These are phyloP conservation scores for Linderina pennispora DNA, from an alignment of 192 early-diverging fungal genomes.

Conservation along the genomic window DNA sequence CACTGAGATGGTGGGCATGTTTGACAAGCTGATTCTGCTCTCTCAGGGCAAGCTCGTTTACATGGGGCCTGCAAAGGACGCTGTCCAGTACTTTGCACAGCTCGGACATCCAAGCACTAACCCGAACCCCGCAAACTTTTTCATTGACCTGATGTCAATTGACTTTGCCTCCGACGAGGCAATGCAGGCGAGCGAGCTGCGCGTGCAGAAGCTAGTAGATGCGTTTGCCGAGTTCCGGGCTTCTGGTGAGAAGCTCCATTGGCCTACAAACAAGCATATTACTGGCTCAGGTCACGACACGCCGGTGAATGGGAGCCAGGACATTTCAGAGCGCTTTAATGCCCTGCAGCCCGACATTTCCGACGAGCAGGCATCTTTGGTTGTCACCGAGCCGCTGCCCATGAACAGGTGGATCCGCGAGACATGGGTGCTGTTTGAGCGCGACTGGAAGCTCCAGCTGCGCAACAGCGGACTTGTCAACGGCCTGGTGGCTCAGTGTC, in stretches of 20 bases:
- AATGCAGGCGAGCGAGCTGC: not conserved
- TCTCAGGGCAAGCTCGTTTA: constrained; percentile 49
- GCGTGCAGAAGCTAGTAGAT: constrained; percentile 4
- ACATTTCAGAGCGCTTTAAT: not conserved
- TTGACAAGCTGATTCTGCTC: constrained; percentile 64
- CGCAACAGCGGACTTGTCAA: constrained; percentile 5
- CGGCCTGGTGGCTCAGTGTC: constrained; percentile 3
- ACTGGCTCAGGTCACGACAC: not conserved
- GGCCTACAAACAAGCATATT: not conserved
- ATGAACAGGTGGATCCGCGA: constrained; percentile 22
- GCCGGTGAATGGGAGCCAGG: not conserved
- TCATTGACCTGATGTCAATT: constrained; percentile 43
- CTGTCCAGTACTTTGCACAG: constrained; percentile 17
- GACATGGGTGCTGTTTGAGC: constrained; percentile 25
- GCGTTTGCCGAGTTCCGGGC: not conserved
- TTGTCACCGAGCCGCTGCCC: constrained; percentile 4
- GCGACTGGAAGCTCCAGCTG: constrained; percentile 16
- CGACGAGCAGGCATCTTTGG: not conserved
- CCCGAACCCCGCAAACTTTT: constrained; percentile 55
- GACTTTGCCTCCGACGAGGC: constrained; percentile 12
- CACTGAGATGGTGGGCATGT: constrained; percentile 59
- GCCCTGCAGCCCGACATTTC: constrained; percentile 1
- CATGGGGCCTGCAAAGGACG: constrained; percentile 23
- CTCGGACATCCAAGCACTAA: constrained; percentile 39
- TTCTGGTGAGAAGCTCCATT: not conserved